A percentile compares a stretch with the other conserved stretches of the same genome.
phyloP scores from a whole-genome alignment of 1,284 basidiomycete species.

The Pholiota adiposa region DNA sequence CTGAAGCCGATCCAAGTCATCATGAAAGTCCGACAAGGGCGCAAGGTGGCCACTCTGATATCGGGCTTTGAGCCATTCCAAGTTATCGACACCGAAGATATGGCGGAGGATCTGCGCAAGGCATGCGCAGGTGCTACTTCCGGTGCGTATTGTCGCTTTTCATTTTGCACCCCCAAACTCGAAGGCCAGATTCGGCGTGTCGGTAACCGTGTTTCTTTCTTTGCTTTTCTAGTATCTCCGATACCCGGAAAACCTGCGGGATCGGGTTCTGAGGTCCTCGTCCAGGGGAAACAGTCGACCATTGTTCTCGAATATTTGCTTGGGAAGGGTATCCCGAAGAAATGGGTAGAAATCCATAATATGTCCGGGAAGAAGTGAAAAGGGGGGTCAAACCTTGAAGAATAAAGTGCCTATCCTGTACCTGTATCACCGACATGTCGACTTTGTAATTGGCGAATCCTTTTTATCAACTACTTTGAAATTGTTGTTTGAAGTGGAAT shows the following conservation, averaged over 20 bases:
- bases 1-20: conserved; percentile 71
- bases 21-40: conserved; percentile 75
- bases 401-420: not conserved
- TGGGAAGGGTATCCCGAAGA: conserved; percentile 75
- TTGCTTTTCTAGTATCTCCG: conserved; percentile 51
- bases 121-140: conserved; percentile 80
- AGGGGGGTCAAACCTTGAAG: not conserved
- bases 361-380: conserved; percentile 46
- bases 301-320: conserved; percentile 68
- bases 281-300: conserved; percentile 82
- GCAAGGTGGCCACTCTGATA: conserved; percentile 78
- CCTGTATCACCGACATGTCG: not conserved
- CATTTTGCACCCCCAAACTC: not conserved
- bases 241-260: conserved; percentile 52
- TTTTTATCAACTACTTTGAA: no score
- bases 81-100: conserved; percentile 65
- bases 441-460: not conserved
- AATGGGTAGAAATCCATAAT: conserved; percentile 70
- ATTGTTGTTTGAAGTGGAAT: no score
- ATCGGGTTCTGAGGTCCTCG: conserved; percentile 67
- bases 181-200: no score
- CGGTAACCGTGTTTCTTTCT: not conserved
- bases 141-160: conserved; percentile 41
- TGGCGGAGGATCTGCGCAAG: conserved; percentile 81
- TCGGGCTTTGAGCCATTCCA: conserved; percentile 79